These are phyloP conservation scores for Lactarius deliciosus DNA, from an alignment of 768 basidiomycete species.

Conservation along the genomic window DNA sequence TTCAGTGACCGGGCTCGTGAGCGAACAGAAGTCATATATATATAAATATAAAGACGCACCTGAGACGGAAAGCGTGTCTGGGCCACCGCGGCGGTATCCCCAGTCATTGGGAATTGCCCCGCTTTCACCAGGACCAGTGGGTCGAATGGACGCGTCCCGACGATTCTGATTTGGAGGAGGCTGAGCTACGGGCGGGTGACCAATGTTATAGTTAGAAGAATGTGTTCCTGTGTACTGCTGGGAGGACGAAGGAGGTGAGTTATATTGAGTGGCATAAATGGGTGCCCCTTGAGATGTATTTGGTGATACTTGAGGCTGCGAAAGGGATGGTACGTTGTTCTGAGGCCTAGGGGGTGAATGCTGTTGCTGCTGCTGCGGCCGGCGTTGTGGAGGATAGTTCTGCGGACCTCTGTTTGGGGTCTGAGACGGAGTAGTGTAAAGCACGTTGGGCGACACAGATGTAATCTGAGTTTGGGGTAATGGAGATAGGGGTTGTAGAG, in stretches of 20 bases:
- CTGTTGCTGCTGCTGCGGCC: background rate
- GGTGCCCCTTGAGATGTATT: background rate
- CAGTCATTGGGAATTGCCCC: background rate
- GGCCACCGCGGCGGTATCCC: background rate
- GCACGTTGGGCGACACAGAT: background rate
- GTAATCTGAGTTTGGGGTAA: background rate
- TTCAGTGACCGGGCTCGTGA: background rate
- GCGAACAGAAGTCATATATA: background rate
- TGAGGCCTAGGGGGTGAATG: background rate
- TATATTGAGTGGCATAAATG: background rate
- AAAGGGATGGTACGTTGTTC: background rate
- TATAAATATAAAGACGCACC: conserved; percentile 1
- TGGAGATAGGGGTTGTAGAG: background rate
- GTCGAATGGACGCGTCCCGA: background rate
- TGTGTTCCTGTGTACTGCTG: background rate
- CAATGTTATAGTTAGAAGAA: background rate
- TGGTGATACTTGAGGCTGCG: background rate
- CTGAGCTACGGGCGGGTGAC: background rate
- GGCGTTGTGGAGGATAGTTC: background rate
- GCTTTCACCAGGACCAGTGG: background rate
- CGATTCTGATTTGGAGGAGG: background rate
- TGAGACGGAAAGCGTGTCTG: background rate
- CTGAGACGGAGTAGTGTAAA: background rate
- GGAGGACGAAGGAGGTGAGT: background rate
- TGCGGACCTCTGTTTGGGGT: background rate